Base-by-base conservation (phyloP, 2,329 filamentous ascomycete species). In the Penicillium freii region DNA sequence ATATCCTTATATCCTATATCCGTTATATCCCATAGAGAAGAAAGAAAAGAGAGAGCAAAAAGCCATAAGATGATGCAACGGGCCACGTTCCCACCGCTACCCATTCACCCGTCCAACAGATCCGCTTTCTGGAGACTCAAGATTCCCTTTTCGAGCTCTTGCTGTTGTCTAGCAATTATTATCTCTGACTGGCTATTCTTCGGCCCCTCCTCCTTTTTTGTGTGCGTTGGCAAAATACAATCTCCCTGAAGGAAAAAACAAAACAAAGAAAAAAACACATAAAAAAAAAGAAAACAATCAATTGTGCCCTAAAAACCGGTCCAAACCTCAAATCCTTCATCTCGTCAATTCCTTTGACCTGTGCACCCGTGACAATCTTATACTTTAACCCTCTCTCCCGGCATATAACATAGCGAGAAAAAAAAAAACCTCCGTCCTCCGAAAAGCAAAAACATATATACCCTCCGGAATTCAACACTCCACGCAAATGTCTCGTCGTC, bases 401-500 rank as follows among this genome's bases (percentile, higher is more conserved):
- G 38, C 31, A 44, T 25, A 64, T 60, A 56, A 56, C 48, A 65
- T 56, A 40, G 45, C 51, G 49, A 43, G 51, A 42, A 29, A 4
- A 21, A 33, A 33, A 33, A 27, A 27, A 27, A 29, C 27, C 33
- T 3, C 27, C 51, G 33, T 40, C 29, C 29, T 27, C 39, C 38
- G 23, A 51, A 23, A 23, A 21, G 31, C 31, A 33, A 15, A 33
- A 17, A 17, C 31, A 34, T 10, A 53, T 42, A 56, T 56, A 56
- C 43, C 54, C 49, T 53, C 49, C 54, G 49, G 21, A 15, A 19
- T 44, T 44, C 33, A 21, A 58, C 51, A 47, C 68, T 27, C 17
- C 17, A 31, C 23, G 19, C 23, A 39, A 27, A 52, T 75, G 73
- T 72, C 73, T 66, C 72, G 71, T 64, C 73, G 72, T 47, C 67